Evolutionary conservation across 2,329 filamentous ascomycete genomes (phyloP).

Genomic region (Cladophialophora carrionii): DNA sequence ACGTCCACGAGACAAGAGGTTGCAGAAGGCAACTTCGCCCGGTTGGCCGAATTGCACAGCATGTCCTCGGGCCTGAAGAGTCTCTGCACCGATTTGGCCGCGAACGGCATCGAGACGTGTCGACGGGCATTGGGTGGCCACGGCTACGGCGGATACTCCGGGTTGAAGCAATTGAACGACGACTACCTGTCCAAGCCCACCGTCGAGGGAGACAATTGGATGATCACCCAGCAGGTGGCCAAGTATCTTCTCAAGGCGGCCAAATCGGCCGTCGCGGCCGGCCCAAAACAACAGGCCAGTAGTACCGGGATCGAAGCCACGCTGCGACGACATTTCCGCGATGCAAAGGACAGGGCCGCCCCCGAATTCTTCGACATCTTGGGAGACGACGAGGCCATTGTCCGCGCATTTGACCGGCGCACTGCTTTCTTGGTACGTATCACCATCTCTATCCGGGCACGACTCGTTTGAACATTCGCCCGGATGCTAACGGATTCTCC

Average conservation of each 20-base stretch:
- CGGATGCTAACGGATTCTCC: too few relatives aligned
- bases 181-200: slow-evolving; percentile 73
- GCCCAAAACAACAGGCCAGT: slow-evolving; percentile 2
- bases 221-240: slow-evolving; percentile 74
- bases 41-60: slow-evolving; percentile 71
- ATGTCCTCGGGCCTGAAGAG: slow-evolving; percentile 77
- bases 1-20: slow-evolving; percentile 53
- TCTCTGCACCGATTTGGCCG: slow-evolving; percentile 69
- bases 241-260: slow-evolving; percentile 53
- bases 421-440: too few relatives aligned
- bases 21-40: slow-evolving; percentile 51
- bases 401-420: slow-evolving; percentile 72
- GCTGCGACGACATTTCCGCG: slow-evolving; percentile 64
- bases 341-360: slow-evolving; percentile 67
- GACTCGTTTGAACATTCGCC: too few relatives aligned
- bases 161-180: slow-evolving; percentile 65
- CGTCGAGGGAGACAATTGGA: slow-evolving; percentile 79
- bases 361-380: slow-evolving; percentile 75
- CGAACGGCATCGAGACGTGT: slow-evolving; percentile 74
- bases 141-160: slow-evolving; percentile 57
- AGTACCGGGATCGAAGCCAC: slow-evolving; percentile 53
- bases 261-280: slow-evolving; percentile 62
- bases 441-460: too few relatives aligned
- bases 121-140: slow-evolving; percentile 72
- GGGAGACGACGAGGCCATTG: slow-evolving; percentile 67